Conservation (phyloP, 306 rosid genomes). For the Castanospermum australe region DNA sequence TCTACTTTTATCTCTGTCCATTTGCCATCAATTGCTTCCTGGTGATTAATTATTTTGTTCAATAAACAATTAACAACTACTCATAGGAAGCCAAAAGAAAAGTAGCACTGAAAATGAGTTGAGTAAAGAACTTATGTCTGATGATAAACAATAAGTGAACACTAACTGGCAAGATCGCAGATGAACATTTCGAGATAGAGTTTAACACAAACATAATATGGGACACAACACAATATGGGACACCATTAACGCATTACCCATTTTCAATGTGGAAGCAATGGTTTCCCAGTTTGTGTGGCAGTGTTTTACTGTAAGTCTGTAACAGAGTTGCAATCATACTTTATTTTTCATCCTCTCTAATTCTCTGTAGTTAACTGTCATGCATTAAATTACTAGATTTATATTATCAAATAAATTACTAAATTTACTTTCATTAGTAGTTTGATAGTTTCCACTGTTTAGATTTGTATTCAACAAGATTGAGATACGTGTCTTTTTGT, state of each 20-base stretch:
- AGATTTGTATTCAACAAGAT: background rate
- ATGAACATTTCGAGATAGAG: constrained; percentile 8
- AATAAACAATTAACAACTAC: background rate
- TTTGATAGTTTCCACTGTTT: background rate
- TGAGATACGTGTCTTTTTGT: background rate
- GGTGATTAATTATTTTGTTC: background rate
- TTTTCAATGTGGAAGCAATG: background rate
- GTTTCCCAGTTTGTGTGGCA: background rate
- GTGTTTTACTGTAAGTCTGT: background rate
- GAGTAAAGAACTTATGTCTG: background rate
- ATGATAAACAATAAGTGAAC: background rate
- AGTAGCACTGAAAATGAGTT: background rate
- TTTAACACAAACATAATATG: background rate
- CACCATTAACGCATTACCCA: background rate
- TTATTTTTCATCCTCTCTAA: background rate
- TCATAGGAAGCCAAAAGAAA: background rate
- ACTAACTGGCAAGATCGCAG: background rate
- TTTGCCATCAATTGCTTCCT: constrained; percentile 3
- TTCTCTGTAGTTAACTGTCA: background rate
- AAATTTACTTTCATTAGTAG: background rate
- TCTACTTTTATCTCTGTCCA: background rate
- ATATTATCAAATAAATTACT: background rate
- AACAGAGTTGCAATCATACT: background rate
- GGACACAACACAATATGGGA: background rate
- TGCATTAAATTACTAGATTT: background rate